Conservation (phyloP, 1,284 basidiomycete genomes). For the Malassezia furfur region DNA sequence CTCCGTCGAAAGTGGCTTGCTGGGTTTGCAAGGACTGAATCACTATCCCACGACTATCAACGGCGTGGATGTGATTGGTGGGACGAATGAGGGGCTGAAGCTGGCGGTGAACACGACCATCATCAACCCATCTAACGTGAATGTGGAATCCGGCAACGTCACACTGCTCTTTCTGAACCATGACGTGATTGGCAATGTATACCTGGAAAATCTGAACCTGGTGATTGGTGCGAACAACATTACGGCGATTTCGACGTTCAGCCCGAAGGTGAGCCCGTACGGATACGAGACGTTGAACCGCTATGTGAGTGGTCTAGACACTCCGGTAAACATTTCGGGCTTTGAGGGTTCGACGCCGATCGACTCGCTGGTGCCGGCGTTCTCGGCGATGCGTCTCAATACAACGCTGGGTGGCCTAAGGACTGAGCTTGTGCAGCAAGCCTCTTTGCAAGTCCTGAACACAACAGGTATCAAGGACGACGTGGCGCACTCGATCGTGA, state of each 20-base stretch:
- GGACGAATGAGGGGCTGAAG: slow-evolving; percentile 57
- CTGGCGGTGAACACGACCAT: slow-evolving; percentile 57
- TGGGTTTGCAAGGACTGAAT: slow-evolving; percentile 60
- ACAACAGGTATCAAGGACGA: slow-evolving; percentile 61
- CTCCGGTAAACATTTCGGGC: slow-evolving; percentile 49
- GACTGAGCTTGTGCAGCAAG: slow-evolving; percentile 56
- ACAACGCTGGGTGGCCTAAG: slow-evolving; percentile 60
- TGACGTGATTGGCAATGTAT: slow-evolving; percentile 30
- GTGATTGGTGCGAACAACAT: slow-evolving; percentile 36
- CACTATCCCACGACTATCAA: slow-evolving; percentile 56
- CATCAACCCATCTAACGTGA: slow-evolving; percentile 64
- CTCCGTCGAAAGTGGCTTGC: slow-evolving; percentile 61
- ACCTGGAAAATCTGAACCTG: slow-evolving; percentile 34
- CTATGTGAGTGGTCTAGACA: slow-evolving; percentile 56
- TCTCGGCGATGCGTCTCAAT: slow-evolving; percentile 58
- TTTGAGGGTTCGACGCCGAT: slow-evolving; percentile 59
- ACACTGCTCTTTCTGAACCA: slow-evolving; percentile 56
- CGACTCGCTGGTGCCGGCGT: slow-evolving; percentile 58
- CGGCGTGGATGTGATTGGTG: slow-evolving; percentile 62
- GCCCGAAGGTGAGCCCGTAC: slow-evolving; percentile 60
- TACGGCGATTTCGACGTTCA: slow-evolving; percentile 35
- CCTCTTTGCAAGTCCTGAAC: slow-evolving; percentile 56
- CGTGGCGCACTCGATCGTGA: slow-evolving; percentile 60
- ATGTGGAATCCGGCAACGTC: slow-evolving; percentile 50
- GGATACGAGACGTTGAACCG: slow-evolving; percentile 61